Evolutionary conservation across 176 grass and related monocot species (phyloP), one percentile per base, ranked within the genome.

Genomic region (Eleusine indica): DNA sequence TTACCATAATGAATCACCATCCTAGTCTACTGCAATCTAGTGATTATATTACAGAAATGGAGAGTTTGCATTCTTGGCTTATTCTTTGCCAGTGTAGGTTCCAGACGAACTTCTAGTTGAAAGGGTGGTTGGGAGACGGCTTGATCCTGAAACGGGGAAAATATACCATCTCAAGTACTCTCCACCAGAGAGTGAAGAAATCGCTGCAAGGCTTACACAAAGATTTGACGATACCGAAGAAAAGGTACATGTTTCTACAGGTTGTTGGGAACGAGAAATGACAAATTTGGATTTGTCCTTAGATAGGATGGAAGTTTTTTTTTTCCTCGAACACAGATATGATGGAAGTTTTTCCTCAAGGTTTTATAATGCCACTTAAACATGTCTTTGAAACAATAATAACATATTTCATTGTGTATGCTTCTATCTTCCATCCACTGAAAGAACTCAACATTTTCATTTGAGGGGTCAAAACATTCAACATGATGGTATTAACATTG

Each of bases 181-280:
- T 83, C 96, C 93, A 9, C 96, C 96, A 78, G 93, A 99, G 82
- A 99, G 84, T 84, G 96, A 96, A 75, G 96, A 96, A 90, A 94
- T 99, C 42, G 89, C 93, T 68, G 81, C 91, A 70, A 95, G 93
- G 79, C 93, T 99, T 83, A 96, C 89, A 35, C 93, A 94, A 56
- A 89, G 96, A 66, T 99, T 96, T 83, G 96, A 99, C 80, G 96
- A 99, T 61, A 96, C 96, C 17, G 93, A 99, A 90, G 96, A 99
- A 79, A 99, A 99, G 96, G 96, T 99, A 90, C 4, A 38, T 18
- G 19, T 41, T 74, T 87, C 22, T 52, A 25, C 54, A 84, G 7
- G 73, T 72, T 53, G 43, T 86, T 47, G 48, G 25, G 25, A 72
- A 64, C 19, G 44, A 85, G 0, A 69, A 39, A 52, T 71, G 52